Percentiles rank a stretch among this genome's conserved stretches.
These are phyloP conservation scores for Xylaria curta DNA, from an alignment of 495 filamentous ascomycete species.

Conservation along the genomic window DNA sequence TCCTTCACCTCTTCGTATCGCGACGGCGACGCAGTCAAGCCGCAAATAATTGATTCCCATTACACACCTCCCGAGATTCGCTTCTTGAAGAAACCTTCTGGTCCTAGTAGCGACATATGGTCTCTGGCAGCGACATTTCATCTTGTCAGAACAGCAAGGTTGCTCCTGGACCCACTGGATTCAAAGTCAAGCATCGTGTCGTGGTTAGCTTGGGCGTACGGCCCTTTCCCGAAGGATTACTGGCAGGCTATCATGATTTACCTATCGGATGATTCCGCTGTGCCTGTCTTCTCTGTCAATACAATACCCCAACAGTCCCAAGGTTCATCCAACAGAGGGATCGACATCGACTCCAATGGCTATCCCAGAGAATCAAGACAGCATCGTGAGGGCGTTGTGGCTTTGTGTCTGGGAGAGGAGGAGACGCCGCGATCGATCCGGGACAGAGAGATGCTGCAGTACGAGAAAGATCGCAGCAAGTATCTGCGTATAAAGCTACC, in stretches of 20 bases:
- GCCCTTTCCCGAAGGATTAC: slow-evolving; percentile 1
- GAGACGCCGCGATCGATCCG: neutral
- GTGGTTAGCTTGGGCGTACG: slow-evolving; percentile 15
- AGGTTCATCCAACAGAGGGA: neutral
- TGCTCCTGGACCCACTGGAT: neutral
- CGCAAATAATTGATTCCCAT: neutral
- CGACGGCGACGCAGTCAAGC: neutral
- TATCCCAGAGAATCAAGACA: slow-evolving; percentile 2
- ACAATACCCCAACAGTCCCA: neutral
- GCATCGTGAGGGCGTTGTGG: neutral
- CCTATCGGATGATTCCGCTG: neutral
- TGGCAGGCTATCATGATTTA: neutral
- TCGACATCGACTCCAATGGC: neutral
- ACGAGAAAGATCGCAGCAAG: neutral
- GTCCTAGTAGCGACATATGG: slow-evolving; percentile 22
- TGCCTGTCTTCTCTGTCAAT: slow-evolving; percentile 2
- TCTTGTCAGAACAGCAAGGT: neutral
- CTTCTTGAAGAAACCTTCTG: neutral
- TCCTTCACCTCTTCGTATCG: neutral
- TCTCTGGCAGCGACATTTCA: slow-evolving; percentile 2
- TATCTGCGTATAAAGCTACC: slow-evolving; percentile 11
- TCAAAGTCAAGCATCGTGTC: slow-evolving; percentile 3
- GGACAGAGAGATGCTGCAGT: neutral
- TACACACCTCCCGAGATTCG: slow-evolving; percentile 23
- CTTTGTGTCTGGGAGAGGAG: slow-evolving; percentile 3